Evolutionary conservation across 2,329 filamentous ascomycete genomes (phyloP), one percentile per base, ranked within the genome.

Genomic region (Penicillium thymicola): DNA sequence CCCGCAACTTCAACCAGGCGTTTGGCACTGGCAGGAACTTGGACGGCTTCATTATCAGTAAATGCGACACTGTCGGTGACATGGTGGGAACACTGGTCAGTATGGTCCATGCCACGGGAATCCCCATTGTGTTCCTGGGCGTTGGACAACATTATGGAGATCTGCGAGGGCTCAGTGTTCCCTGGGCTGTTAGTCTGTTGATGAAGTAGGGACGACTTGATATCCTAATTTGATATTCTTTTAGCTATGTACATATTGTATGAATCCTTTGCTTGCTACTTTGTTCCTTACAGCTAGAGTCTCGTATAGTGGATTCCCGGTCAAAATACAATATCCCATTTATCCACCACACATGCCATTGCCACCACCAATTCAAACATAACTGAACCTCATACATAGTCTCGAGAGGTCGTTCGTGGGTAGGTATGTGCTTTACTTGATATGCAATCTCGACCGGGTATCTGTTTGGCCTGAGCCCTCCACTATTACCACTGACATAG

Each of bases 41-140:
- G 37, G 95, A 99, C 75, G 94, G 94, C 6, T 99, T 99, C 75
- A 96, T 99, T 71, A 97, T 99, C 67, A 93, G 89, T 59, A 99
- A 99, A 76, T 97, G 94, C 73, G 94, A 99, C 77, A 99, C 94
- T 0, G 95, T 99, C 37, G 95, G 94, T n/a, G 93, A 97, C 77
- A 97, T 97, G 92, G 92, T 97, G 42, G 92, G 88, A 2, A 97
- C 93, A 3, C 80, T 99, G 61, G 94, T 99, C 60, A 96, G 90
- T 72, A 93, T 99, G 80, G 93, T 99, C 38, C 93, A 97, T 77
- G 93, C 94, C 3, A 99, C 95, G 4, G 91, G 93, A 28, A 95
- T 99, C 44, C 95, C 95, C 0, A 92, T 99, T 21, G 82, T 97
- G 11, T 99, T 99, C 71, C 83, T 99, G 64, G 94, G 88, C 2